phyloP scores from a whole-genome alignment of 345 rosid genomes.

The Syzygium aromaticum region DNA sequence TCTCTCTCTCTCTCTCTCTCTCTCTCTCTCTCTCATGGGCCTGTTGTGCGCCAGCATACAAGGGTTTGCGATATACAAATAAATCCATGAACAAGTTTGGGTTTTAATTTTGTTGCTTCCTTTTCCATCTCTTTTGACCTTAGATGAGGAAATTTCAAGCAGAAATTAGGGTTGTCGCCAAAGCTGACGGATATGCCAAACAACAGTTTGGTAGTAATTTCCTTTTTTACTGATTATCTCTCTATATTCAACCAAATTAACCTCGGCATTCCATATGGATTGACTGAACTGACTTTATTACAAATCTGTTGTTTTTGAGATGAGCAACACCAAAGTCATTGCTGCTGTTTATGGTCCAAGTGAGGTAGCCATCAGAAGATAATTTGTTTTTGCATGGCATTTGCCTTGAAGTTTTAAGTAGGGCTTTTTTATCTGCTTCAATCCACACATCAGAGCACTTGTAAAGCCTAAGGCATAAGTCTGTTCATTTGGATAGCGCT shows the following conservation, averaged over 20 bases:
- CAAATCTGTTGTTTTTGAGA: constrained; percentile 87
- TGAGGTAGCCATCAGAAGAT: constrained; percentile 39
- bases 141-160: constrained; percentile 95
- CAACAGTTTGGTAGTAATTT: not conserved
- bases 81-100: not conserved
- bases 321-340: constrained; percentile 93
- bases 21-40: not conserved
- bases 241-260: not conserved
- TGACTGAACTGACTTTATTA: not conserved
- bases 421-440: not conserved
- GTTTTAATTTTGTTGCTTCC: not conserved
- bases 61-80: not conserved
- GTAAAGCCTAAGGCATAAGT: not conserved
- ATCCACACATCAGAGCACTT: not conserved
- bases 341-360: constrained; percentile 97
- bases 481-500: not conserved
- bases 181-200: constrained; percentile 63
- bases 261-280: not conserved
- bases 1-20: too few species aligned
- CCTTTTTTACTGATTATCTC: not conserved
- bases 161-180: constrained; percentile 62
- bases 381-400: not conserved
- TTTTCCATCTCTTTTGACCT: not conserved
- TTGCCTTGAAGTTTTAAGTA: not conserved
- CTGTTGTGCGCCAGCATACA: not conserved